Evolutionary conservation across 2,329 filamentous ascomycete genomes (phyloP), one percentile per base, ranked within the genome.

Genomic region (Colletotrichum cereale): DNA sequence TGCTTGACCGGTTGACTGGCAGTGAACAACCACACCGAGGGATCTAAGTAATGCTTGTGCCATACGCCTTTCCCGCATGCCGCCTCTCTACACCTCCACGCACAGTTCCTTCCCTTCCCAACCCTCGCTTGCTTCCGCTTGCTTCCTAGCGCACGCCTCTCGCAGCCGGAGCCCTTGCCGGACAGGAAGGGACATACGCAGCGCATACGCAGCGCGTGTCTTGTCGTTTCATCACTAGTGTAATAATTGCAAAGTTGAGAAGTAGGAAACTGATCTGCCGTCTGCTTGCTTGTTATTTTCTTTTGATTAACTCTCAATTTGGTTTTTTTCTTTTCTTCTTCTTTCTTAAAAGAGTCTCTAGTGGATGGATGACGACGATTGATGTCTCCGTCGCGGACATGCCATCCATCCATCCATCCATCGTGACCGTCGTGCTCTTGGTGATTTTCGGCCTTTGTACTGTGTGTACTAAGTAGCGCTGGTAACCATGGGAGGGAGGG

Each of bases 61-160:
- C 53, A 52, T 55, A 62, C 66, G 57, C 68, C 57, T 42, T 57
- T 62, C 52, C 57, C 68, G 64, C 64, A 52, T 29, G 42, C 53
- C 42, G 26, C 56, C 62, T 47, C 53, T 21, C 38, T 4, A 21
- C 6, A 42, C 42, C 21, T 3, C 40, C 29, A 21, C 50, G 55
- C 40, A 14, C 42, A 34, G 31, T 58, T 31, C 40, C 26, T 48
- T n/a, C 29, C 16, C 16, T 53, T 47, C 31, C 29, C 57, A 38
- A 16, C 44, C 38, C 44, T 61, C 38, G 36, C 26, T 62, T 53
- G 40, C n/a, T 55, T 14, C 56, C 55, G 62, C 62, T 70, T 71
- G 64, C 56, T 67, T 71, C 52, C 68, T 67, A 71, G 52, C 57
- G 64, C 36, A 7, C 29, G 24, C 40, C 34, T 62, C 62, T 69